Percentiles rank a stretch among this genome's conserved stretches.
These are phyloP conservation scores for Clonostachys chloroleuca DNA, from an alignment of 2,329 filamentous ascomycete genomes.

Conservation along the genomic window DNA sequence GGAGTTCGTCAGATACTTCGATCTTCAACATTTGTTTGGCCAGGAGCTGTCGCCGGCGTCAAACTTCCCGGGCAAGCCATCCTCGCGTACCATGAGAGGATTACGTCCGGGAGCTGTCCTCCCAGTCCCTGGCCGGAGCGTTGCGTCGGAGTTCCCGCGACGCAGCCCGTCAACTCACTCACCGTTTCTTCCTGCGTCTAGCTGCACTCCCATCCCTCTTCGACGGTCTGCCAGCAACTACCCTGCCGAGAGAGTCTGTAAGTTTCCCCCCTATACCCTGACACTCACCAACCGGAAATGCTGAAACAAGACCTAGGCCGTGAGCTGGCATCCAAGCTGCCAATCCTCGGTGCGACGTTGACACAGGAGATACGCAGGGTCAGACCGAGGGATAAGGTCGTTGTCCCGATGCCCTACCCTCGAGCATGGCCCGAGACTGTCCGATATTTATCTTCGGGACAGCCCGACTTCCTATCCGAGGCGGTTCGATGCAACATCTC, in stretches of 20 bases:
- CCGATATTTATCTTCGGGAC: conserved; percentile 49
- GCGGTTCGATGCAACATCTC: conserved; percentile 46
- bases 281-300: neutral
- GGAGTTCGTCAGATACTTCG: neutral
- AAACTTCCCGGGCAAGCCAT: neutral
- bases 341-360: conserved; percentile 50
- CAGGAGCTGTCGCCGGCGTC: neutral
- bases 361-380: conserved; percentile 12
- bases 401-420: conserved; percentile 53
- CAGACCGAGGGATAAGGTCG: conserved; percentile 43
- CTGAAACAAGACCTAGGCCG: neutral
- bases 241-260: neutral
- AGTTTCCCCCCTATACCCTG: neutral
- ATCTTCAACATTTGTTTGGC: neutral
- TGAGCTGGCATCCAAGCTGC: conserved; percentile 23
- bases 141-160: neutral
- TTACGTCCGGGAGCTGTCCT: neutral
- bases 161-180: neutral
- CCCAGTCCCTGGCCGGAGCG: conserved; percentile 1
- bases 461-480: conserved; percentile 34
- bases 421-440: conserved; percentile 51
- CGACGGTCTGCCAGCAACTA: neutral
- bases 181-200: neutral
- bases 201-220: neutral
- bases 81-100: too few species aligned